Percentiles rank a stretch among this genome's conserved stretches.
Evolutionary conservation across 1,139 yeast genomes (phyloP).

Genomic region (Hanseniaspora uvarum): DNA sequence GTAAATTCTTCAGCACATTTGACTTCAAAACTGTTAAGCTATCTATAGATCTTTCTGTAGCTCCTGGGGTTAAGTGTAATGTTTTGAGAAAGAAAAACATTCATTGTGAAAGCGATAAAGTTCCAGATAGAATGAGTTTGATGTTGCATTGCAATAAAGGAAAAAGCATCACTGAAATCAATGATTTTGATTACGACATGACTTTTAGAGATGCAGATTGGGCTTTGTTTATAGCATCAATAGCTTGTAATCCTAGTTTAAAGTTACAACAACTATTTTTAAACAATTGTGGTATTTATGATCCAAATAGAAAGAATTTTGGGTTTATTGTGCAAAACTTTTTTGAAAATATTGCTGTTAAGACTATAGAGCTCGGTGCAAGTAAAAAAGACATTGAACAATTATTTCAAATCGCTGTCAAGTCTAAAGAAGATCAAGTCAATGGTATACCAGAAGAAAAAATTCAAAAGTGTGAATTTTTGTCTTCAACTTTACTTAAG

Average conservation of each 20-base stretch:
- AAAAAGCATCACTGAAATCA: not conserved
- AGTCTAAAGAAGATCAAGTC: not conserved
- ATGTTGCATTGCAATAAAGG: not conserved
- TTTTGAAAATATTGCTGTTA: slow-evolving; percentile 41
- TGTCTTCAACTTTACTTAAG: not conserved
- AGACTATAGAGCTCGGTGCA: slow-evolving; percentile 50
- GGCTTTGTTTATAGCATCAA: slow-evolving; percentile 57
- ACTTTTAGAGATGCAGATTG: slow-evolving; percentile 37
- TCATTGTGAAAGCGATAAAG: slow-evolving; percentile 42
- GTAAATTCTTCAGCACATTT: slow-evolving; percentile 55
- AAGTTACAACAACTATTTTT: slow-evolving; percentile 64
- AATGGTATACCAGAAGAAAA: slow-evolving; percentile 1
- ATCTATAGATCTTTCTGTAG: slow-evolving; percentile 60
- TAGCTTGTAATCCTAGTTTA: slow-evolving; percentile 41
- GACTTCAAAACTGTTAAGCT: slow-evolving; percentile 39
- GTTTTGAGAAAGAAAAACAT: slow-evolving; percentile 37
- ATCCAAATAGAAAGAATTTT: not conserved
- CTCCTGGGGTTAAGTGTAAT: slow-evolving; percentile 50
- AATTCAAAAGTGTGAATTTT: not conserved
- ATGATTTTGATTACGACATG: slow-evolving; percentile 31
- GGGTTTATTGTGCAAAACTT: slow-evolving; percentile 37
- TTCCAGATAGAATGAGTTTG: slow-evolving; percentile 47
- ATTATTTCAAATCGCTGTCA: not conserved
- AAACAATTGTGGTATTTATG: slow-evolving; percentile 56
- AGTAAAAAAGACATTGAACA: slow-evolving; percentile 46